These are phyloP conservation scores for Ustulina deusta DNA, from an alignment of 2,329 filamentous ascomycete genomes.

Conservation along the genomic window DNA sequence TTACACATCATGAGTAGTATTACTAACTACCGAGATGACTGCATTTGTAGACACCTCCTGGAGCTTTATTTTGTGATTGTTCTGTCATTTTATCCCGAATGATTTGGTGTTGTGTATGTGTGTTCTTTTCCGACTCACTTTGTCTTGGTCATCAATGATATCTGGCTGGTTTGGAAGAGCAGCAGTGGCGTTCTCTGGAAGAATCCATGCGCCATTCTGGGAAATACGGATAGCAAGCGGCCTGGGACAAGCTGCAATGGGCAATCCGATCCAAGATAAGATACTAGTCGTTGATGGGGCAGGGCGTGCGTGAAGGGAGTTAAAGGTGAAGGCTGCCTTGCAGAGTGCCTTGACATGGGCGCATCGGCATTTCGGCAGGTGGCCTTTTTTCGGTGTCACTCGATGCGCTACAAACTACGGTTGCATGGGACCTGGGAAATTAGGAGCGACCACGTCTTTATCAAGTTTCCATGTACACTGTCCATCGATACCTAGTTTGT, in stretches of 20 bases:
- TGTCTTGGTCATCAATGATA: background rate
- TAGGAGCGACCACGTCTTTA: background rate
- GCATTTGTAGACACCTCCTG: background rate
- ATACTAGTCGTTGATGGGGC: background rate
- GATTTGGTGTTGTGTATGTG: too few relatives aligned
- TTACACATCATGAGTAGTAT: background rate
- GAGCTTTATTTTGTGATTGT: background rate
- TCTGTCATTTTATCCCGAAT: background rate
- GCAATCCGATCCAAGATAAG: background rate
- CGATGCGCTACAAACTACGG: background rate
- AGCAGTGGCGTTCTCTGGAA: background rate
- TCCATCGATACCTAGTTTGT: background rate
- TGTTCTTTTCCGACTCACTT: too few relatives aligned
- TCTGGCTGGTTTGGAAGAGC: background rate
- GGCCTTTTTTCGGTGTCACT: background rate
- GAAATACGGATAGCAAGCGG: conserved; percentile 18
- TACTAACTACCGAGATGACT: background rate
- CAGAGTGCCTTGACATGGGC: conserved; percentile 17
- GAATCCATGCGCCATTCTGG: background rate
- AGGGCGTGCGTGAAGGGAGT: background rate
- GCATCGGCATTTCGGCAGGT: conserved; percentile 12
- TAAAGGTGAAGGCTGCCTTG: conserved; percentile 19
- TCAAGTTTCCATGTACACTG: background rate
- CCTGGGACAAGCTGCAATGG: conserved; percentile 7
- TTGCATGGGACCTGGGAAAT: background rate